phyloP scores from a whole-genome alignment of 1,284 basidiomycete species.

The Tylopilus sp. region DNA sequence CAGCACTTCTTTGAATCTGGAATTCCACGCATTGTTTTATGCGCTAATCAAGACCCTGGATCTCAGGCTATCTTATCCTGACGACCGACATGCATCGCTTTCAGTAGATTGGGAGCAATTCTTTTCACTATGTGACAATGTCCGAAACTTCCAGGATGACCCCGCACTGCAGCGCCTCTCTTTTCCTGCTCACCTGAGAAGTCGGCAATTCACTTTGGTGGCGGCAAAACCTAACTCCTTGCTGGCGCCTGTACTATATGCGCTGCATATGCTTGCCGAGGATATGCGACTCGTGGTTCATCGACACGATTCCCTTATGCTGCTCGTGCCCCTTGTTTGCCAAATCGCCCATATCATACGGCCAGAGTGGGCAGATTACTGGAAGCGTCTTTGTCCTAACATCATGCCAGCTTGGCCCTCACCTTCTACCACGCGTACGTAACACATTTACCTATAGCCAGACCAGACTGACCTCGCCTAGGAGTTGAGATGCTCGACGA shows the following conservation, averaged over 20 bases:
- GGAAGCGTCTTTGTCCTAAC: slow-evolving; percentile 72
- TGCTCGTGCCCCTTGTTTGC: slow-evolving; percentile 63
- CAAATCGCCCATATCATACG: slow-evolving; percentile 63
- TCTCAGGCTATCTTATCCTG: slow-evolving; percentile 31
- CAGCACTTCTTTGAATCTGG: slow-evolving; percentile 41
- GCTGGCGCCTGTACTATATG: slow-evolving; percentile 56
- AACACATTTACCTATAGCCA: background rate
- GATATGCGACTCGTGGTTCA: slow-evolving; percentile 56
- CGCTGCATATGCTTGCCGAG: slow-evolving; percentile 76
- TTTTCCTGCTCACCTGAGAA: slow-evolving; percentile 36
- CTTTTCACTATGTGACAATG: slow-evolving; percentile 38
- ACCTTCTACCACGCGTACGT: slow-evolving; percentile 43
- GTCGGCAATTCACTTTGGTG: slow-evolving; percentile 25
- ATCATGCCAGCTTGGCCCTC: slow-evolving; percentile 55
- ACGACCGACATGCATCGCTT: slow-evolving; percentile 2
- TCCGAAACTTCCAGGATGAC: slow-evolving; percentile 55
- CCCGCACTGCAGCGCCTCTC: slow-evolving; percentile 46
- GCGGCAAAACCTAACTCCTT: slow-evolving; percentile 37
- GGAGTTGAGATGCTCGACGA: slow-evolving; percentile 53
- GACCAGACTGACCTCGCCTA: slow-evolving; percentile 22
- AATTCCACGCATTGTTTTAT: slow-evolving; percentile 53
- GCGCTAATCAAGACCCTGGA: slow-evolving; percentile 53
- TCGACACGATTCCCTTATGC: slow-evolving; percentile 52
- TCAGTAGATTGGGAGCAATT: slow-evolving; percentile 27
- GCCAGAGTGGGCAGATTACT: slow-evolving; percentile 85